Conservation (phyloP, 2,329 filamentous ascomycete species). For the Pestalotiopsis sp. region DNA sequence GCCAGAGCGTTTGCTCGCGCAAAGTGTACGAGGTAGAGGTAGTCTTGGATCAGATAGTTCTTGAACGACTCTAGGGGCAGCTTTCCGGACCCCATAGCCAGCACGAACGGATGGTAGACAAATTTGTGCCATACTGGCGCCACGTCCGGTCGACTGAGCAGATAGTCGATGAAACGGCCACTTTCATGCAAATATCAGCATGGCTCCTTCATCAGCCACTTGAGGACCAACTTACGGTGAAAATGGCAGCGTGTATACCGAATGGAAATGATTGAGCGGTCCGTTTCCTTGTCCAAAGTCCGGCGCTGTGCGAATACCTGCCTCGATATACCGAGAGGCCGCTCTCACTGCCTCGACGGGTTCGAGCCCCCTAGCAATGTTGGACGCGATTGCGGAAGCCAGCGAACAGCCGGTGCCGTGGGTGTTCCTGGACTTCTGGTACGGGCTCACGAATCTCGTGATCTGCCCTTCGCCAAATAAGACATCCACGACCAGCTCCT, state of each 20-base stretch:
- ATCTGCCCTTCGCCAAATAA: constrained; percentile 59
- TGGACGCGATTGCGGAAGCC: constrained; percentile 81
- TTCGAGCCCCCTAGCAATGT: constrained; percentile 61
- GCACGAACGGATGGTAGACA: constrained; percentile 81
- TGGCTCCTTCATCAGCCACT: not conserved
- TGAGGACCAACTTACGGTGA: constrained; percentile 50
- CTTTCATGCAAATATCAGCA: constrained; percentile 36
- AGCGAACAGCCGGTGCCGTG: constrained; percentile 95
- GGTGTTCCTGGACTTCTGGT: constrained; percentile 75
- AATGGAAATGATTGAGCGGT: constrained; percentile 80
- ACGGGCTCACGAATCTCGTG: constrained; percentile 69
- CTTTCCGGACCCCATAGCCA: constrained; percentile 72
- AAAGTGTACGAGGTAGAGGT: constrained; percentile 90
- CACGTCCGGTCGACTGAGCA: constrained; percentile 77
- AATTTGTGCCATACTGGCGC: constrained; percentile 72
- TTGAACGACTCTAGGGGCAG: constrained; percentile 80
- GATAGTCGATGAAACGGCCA: constrained; percentile 80
- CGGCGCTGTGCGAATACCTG: constrained; percentile 66
- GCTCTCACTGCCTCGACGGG: constrained; percentile 63
- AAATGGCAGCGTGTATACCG: constrained; percentile 68
- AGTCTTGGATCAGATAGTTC: constrained; percentile 88
- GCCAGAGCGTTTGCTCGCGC: constrained; percentile 83
- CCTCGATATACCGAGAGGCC: constrained; percentile 73
- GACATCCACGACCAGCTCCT: constrained; percentile 73
- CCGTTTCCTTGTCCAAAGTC: constrained; percentile 68